Conservation (phyloP, 768 basidiomycete species). For the Pleurotus platypus region DNA sequence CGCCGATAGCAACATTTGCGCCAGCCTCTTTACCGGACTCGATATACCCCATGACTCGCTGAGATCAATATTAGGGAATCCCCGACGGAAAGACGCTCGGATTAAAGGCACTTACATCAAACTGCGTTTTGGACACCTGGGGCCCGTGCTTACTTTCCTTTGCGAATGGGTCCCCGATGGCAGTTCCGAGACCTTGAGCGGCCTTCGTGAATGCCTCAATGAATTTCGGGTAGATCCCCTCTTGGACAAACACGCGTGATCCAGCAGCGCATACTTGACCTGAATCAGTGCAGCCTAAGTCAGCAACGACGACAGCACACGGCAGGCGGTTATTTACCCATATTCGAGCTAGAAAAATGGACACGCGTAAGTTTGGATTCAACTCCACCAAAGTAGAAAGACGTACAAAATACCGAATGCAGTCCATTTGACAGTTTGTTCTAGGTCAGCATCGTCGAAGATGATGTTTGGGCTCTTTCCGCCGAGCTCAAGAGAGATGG, state of each 20-base stretch:
- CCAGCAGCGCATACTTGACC: conserved; percentile 52
- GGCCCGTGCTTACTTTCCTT: conserved; percentile 42
- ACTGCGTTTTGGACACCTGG: conserved; percentile 44
- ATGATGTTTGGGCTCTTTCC: conserved; percentile 64
- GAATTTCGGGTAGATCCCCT: conserved; percentile 55
- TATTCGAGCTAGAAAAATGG: conserved; percentile 15
- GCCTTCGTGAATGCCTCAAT: conserved; percentile 37
- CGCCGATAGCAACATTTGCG: conserved; percentile 60
- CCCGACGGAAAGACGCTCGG: no score
- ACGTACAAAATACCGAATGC: conserved; percentile 56
- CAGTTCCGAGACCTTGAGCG: conserved; percentile 27
- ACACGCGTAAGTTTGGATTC: no score
- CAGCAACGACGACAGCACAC: neutral
- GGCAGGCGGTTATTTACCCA: neutral
- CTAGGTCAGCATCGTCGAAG: conserved; percentile 59
- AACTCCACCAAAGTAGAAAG: neutral
- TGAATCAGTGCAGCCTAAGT: conserved; percentile 24
- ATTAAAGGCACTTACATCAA: conserved; percentile 28
- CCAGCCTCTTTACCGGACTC: conserved; percentile 69
- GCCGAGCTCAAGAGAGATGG: conserved; percentile 71
- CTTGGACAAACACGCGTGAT: conserved; percentile 56
- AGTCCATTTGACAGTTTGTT: conserved; percentile 56
- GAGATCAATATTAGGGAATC: neutral
- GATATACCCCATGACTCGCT: conserved; percentile 75
- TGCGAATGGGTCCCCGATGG: conserved; percentile 47